Evolutionary conservation across 805 yeast species (phyloP).

Genomic region (Sugiyamaella mastotermitis): DNA sequence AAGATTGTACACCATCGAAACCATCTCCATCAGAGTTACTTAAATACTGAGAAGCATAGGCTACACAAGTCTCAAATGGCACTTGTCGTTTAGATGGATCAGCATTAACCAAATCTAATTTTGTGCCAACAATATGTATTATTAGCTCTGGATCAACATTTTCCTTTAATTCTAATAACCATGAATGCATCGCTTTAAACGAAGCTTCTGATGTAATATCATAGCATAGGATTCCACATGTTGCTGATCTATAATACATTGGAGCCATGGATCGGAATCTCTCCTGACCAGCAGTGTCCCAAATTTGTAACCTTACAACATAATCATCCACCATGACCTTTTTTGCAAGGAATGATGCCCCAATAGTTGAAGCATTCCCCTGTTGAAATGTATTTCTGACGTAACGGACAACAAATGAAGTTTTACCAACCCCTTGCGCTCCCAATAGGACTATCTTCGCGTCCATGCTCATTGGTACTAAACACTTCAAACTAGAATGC

Average conservation of each 20-base stretch:
- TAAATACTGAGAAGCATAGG: conserved; percentile 25
- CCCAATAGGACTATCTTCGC: conserved; percentile 33
- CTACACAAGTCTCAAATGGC: conserved; percentile 30
- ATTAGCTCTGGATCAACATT: conserved; percentile 27
- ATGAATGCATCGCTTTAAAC: conserved; percentile 31
- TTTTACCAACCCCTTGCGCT: conserved; percentile 33
- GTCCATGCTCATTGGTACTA: conserved; percentile 32
- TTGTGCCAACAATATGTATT: conserved; percentile 32
- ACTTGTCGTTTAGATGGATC: conserved; percentile 30
- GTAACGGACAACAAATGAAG: conserved; percentile 31
- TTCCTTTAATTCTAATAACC: conserved; percentile 28
- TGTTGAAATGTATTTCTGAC: conserved; percentile 31
- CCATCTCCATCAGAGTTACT: conserved; percentile 18
- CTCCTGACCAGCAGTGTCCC: conserved; percentile 99
- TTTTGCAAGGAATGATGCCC: conserved; percentile 32
- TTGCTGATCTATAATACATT: conserved; percentile 36
- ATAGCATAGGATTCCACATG: conserved; percentile 32
- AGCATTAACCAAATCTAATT: conserved; percentile 29
- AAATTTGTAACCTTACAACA: conserved; percentile 44
- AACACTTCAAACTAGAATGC: too few species aligned
- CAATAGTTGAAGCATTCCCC: conserved; percentile 31
- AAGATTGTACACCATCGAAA: conserved; percentile 23
- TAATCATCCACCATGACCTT: conserved; percentile 29
- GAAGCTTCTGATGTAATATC: conserved; percentile 31
- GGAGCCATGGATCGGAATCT: conserved; percentile 81